A percentile compares a stretch with the other conserved stretches of the same genome.
These are phyloP conservation scores for Talaromyces sp. DNA, from an alignment of 2,329 filamentous ascomycete genomes.

Conservation along the genomic window DNA sequence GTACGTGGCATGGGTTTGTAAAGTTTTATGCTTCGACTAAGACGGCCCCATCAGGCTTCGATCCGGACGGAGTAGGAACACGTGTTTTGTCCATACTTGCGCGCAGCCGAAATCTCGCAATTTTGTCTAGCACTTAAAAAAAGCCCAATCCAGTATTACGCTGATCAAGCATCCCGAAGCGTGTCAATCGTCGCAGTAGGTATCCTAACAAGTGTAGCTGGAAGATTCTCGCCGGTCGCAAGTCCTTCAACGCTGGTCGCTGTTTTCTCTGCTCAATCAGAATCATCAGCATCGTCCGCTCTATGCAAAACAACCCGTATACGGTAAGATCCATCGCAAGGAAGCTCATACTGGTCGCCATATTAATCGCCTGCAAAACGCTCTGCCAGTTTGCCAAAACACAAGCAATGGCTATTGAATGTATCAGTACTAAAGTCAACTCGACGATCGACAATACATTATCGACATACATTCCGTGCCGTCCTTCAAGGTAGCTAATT, in stretches of 20 bases:
- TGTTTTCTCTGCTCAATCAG: slow-evolving; percentile 14
- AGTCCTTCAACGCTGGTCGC: slow-evolving; percentile 2
- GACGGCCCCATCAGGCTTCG: not conserved
- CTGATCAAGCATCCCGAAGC: slow-evolving; percentile 1
- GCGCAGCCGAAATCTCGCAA: not conserved
- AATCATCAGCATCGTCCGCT: not conserved
- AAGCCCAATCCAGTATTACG: not conserved
- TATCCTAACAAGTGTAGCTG: slow-evolving; percentile 44
- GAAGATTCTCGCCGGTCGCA: slow-evolving; percentile 25
- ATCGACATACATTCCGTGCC: slow-evolving; percentile 55
- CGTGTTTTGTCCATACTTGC: slow-evolving; percentile 7
- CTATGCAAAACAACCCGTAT: not conserved
- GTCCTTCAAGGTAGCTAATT: slow-evolving; percentile 58
- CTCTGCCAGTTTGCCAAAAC: slow-evolving; percentile 68
- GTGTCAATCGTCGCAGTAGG: slow-evolving; percentile 30
- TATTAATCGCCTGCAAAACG: slow-evolving; percentile 61
- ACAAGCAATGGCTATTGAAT: slow-evolving; percentile 55
- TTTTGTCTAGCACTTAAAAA: not conserved
- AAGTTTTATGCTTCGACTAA: not conserved
- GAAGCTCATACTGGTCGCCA: slow-evolving; percentile 57
- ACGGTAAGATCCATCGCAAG: not conserved
- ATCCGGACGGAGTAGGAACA: not conserved
- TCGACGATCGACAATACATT: not conserved
- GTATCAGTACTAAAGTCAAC: slow-evolving; percentile 1
- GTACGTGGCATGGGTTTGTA: not conserved